Base-by-base conservation (phyloP, 176 grass and related monocot genomes). In the Cenchrus fungigraminus region DNA sequence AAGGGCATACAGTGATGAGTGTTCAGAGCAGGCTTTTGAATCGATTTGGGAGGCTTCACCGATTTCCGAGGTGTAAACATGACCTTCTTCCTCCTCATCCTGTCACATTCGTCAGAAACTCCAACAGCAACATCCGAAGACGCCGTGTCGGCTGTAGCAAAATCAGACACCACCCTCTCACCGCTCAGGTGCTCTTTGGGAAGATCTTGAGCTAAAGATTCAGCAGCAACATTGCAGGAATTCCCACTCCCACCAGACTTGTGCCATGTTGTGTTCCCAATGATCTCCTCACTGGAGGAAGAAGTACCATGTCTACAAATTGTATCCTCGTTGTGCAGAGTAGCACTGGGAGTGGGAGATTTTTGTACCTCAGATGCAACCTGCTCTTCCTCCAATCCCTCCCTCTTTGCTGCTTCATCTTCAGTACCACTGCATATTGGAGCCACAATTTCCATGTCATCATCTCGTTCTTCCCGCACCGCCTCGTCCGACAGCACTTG, bases 31-130 rank as follows among this genome's bases (percentile, higher is more conserved):
- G 77, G 20, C 29, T 83, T 86, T 16, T 69, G 19, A 57, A 62
- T 79, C 87, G 10, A 46, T 63, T 83, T 75, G 50, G 62, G 6
- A 90, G 74, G 74, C 19, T 2, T 63, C 57, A 68, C 68, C 57
- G 40, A 0, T 66, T 86, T 90, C 42, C 73, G 81, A 82, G 71
- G 32, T 40, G 78, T 82, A 3, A 19, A 28, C 57, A 45, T n/a
- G 10, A 63, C 14, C 55, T 40, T 77, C 22, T 50, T 77, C 22
- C 42, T 56, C 63, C 37, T 64, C 32, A 22, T 25, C 53, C 51
- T 37, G 8, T 3, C 49, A 84, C 67, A 50, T 28, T 58, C 22
- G 19, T 15, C 62, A 68, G 68, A 79, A 59, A 68, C 11, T 28
- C 49, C 20, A 45, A 11, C 40, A 66, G 25, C n/a, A 25, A 40